Evolutionary conservation across 2,329 filamentous ascomycete species (phyloP), one percentile per base, ranked within the genome.

Genomic region (Sporothrix globosa): DNA sequence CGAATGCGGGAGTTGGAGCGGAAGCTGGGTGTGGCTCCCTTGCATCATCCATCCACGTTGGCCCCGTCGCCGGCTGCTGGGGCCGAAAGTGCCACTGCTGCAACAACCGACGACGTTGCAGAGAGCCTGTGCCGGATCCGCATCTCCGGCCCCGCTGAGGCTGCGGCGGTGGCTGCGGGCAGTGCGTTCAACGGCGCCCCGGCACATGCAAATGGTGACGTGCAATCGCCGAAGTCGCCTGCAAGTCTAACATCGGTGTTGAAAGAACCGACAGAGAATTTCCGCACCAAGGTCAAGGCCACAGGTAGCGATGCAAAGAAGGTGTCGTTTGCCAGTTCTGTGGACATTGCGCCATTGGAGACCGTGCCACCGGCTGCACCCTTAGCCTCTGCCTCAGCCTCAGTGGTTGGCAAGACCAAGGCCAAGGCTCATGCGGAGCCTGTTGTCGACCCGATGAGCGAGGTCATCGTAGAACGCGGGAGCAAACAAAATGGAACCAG

Each of bases 1-100:
- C 87, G 92, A 74, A 98, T 99, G 96, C 85, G 91, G 58, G 92
- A 94, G 74, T 83, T 99, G 4, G 92, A 97, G 79, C 85, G 90
- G 77, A 90, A 89, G 73, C 84, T 97, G 0, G 85, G 84, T n/a
- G 86, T 90, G 73, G 86, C 82, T 73, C 83, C 83, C 3, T 80
- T 81, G 17, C 83, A 82, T 63, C 34, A 69, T 0, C 50, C 71
- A 10, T 54, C 80, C 1, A 68, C 66, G 14, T 10, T 63, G 58
- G 21, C 39, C 19, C 19, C 56, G n/a, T 54, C 54, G 21, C 10
- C 5, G 7, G 27, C n/a, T 39, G n/a, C 14, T 19, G 14, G 13
- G 11, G 27, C 14, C 34, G 30, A 13, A 11, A 6, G 14, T 10
- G 21, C 34, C 27, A 2, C 65, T 30, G 39, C 21, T 21, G 17